Base-by-base conservation (phyloP, 2,329 filamentous ascomycete genomes). In the Orbilia quercus region DNA sequence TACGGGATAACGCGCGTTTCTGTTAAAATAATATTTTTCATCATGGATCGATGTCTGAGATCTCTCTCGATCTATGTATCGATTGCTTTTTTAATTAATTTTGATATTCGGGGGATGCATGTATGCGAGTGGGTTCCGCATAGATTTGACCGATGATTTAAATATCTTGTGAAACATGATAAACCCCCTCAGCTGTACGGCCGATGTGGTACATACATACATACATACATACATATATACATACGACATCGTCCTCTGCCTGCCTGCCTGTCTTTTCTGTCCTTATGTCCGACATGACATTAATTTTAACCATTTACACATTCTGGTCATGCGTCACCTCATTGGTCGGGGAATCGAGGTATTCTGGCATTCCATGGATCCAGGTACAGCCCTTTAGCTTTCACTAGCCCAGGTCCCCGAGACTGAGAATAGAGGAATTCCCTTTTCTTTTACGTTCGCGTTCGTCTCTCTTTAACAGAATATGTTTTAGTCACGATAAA, bases 331-430 rank as follows among this genome's bases (percentile, higher is more conserved):
- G 42, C 34, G 20, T 18, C 23, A 16, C 23, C 40, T 59, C 36
- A 67, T 67, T 67, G 63, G 63, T 59, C 63, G 53, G 63, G 63
- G 63, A 67, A 59, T 59, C 31, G 34, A 54, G n/a, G 12, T n/a
- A n/a, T 36, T 40, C 16, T 16, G n/a, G 36, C 53, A 57, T 57
- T 57, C 53, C 53, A 57, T 57, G 36, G 36, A 57, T 57, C 51
- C 34, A 55, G 51, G 53, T 57, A 57, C 53, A 57, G 23, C 18
- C 31, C 18, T 4, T 18, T 51, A 51, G 12, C 23, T 51, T 22
- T n/a, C 28, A 5, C 9, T 31, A 31, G 28, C 28, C 9, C n/a
- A n/a, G n/a, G n/a, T n/a, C n/a, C n/a, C n/a, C n/a, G n/a, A n/a
- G n/a, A n/a, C n/a, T n/a, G n/a, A n/a, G n/a, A n/a, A n/a, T n/a